A percentile compares a stretch with the other conserved stretches of the same genome.
Evolutionary conservation across 1,139 yeast genomes (phyloP).

Genomic region (Geotrichum candidum): DNA sequence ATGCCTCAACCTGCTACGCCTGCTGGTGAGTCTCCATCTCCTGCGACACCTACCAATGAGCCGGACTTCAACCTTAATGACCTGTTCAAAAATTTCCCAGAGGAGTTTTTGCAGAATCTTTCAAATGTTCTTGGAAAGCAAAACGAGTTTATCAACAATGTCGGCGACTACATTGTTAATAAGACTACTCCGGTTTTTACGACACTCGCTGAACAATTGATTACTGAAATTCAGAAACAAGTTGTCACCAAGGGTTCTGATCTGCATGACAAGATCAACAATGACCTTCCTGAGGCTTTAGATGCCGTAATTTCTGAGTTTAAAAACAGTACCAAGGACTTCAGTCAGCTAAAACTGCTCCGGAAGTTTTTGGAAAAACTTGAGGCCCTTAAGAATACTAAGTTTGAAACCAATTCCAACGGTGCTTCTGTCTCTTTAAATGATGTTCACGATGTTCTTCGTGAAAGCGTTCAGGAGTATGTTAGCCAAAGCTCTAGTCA

Average conservation of each 20-base stretch:
- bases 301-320: slow-evolving; percentile 5
- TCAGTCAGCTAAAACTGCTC: neutral
- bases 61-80: neutral
- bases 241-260: neutral
- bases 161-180: slow-evolving; percentile 7
- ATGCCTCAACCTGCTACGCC: too few relatives aligned
- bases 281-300: slow-evolving; percentile 1
- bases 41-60: neutral
- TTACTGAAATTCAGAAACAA: slow-evolving; percentile 5
- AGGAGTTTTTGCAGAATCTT: slow-evolving; percentile 1
- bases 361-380: neutral
- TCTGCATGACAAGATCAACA: slow-evolving; percentile 3
- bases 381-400: neutral
- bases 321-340: neutral
- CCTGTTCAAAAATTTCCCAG: neutral
- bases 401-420: neutral
- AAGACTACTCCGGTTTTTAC: slow-evolving; percentile 1
- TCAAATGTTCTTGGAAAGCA: slow-evolving; percentile 4
- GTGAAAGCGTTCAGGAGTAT: neutral
- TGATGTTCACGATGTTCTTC: slow-evolving; percentile 1
- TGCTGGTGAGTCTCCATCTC: neutral
- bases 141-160: slow-evolving; percentile 4
- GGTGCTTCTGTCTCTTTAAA: neutral
- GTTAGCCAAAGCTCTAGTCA: neutral
- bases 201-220: slow-evolving; percentile 4